These are phyloP conservation scores for Calocera viscosa DNA, from an alignment of 768 basidiomycete species.

Conservation along the genomic window DNA sequence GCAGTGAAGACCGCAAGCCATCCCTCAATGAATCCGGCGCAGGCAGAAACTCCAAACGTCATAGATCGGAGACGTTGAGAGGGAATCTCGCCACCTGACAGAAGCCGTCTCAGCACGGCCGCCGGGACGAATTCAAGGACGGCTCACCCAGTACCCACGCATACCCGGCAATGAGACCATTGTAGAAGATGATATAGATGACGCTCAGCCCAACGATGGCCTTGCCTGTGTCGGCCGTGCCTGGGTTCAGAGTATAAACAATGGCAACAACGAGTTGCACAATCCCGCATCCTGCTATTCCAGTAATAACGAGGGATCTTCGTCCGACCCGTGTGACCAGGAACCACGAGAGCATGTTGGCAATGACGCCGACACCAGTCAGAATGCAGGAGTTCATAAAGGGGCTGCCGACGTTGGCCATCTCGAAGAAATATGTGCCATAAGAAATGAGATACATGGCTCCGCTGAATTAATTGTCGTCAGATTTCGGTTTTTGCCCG, in stretches of 20 bases:
- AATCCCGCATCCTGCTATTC: neutral
- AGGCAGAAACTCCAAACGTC: neutral
- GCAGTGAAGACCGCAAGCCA: slow-evolving; percentile 5
- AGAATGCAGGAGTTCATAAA: slow-evolving; percentile 3
- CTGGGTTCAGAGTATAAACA: neutral
- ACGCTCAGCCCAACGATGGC: slow-evolving; percentile 2
- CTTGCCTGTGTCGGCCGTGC: neutral
- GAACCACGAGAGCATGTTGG: neutral
- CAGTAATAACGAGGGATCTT: neutral
- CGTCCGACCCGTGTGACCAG: neutral
- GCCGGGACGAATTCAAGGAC: neutral
- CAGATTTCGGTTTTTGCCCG: neutral
- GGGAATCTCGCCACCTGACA: neutral
- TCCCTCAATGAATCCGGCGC: neutral
- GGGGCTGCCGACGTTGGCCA: neutral
- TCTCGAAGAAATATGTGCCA: slow-evolving; percentile 2
- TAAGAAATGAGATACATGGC: neutral
- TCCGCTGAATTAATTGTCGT: neutral
- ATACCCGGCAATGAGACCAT: neutral
- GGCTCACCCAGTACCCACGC: neutral
- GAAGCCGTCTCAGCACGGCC: neutral
- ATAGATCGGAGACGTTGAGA: slow-evolving; percentile 3
- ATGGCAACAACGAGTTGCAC: neutral
- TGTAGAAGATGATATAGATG: slow-evolving; percentile 1
- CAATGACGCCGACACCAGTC: neutral